Conservation (phyloP, 169 alveolate species). For the Gregarina niphandrodes region DNA sequence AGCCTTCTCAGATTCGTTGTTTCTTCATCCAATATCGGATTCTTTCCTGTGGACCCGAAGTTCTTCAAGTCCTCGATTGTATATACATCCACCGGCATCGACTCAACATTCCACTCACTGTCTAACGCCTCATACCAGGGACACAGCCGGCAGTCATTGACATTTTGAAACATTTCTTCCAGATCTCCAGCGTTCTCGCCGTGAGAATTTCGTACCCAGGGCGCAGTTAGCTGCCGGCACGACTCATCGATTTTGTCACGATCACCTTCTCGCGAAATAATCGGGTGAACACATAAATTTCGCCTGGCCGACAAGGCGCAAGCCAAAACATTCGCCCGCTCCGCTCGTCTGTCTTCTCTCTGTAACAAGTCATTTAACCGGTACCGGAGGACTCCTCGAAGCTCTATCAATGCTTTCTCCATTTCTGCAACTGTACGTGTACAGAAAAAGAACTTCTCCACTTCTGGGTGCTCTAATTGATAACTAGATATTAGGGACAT, state of each 20-base stretch:
- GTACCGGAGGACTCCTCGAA: constrained; percentile 54
- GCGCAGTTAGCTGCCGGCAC: constrained; percentile 45
- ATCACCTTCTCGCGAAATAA: constrained; percentile 51
- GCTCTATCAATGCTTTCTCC: constrained; percentile 85
- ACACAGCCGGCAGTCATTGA: too few relatives aligned
- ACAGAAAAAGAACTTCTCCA: constrained; percentile 43
- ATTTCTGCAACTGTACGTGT: constrained; percentile 88
- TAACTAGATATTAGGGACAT: constrained; percentile 65
- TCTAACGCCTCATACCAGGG: too few relatives aligned
- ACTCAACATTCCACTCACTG: background rate
- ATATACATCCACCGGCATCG: background rate
- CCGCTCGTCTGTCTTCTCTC: background rate
- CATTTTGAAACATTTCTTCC: background rate
- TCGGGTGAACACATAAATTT: constrained; percentile 69
- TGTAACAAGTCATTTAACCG: constrained; percentile 21
- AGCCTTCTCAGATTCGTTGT: background rate
- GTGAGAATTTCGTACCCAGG: constrained; percentile 42
- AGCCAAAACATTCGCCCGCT: constrained; percentile 44
- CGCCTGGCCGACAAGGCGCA: constrained; percentile 62
- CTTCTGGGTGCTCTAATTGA: constrained; percentile 53
- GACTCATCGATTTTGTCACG: constrained; percentile 62
- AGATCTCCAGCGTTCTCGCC: background rate
- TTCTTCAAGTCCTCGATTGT: background rate
- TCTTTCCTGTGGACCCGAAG: background rate
- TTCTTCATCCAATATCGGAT: background rate